phyloP scores from a whole-genome alignment of 1,284 basidiomycete genomes.

The Melampsora americana region DNA sequence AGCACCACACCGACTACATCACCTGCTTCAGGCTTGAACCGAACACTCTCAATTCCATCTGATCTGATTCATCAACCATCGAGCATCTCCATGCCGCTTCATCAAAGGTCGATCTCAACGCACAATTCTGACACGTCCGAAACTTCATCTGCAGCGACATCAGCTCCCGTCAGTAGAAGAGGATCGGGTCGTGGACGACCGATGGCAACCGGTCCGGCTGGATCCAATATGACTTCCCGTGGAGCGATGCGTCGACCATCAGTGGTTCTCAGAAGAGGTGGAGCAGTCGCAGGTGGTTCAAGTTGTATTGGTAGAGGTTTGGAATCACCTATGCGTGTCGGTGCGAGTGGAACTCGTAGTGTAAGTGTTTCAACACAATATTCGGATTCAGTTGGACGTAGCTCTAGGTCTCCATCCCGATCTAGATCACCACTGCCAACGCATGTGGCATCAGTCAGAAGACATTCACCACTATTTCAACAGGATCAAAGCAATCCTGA shows the following conservation, averaged over 20 bases:
- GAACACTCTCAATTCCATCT: conserved; percentile 37
- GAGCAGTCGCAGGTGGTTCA: conserved; percentile 42
- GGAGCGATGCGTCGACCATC: conserved; percentile 19
- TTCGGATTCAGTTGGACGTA: conserved; percentile 66
- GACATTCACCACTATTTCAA: conserved; percentile 63
- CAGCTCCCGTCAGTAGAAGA: conserved; percentile 20
- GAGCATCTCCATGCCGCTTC: conserved; percentile 14
- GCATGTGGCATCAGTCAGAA: conserved; percentile 44
- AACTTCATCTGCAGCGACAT: conserved; percentile 9
- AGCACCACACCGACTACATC: conserved; percentile 35
- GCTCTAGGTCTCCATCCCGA: conserved; percentile 87
- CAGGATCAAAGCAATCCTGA: conserved; percentile 56
- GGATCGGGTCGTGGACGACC: conserved; percentile 25
- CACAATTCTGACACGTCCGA: conserved; percentile 26
- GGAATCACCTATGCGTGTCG: conserved; percentile 36
- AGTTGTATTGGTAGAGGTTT: conserved; percentile 44
- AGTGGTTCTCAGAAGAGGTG: conserved; percentile 25
- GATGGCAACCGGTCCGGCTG: neutral
- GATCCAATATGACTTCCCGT: neutral
- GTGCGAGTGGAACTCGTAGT: conserved; percentile 44
- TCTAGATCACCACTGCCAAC: conserved; percentile 70
- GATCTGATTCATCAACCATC: conserved; percentile 10
- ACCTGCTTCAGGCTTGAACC: conserved; percentile 21
- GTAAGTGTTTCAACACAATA: conserved; percentile 59
- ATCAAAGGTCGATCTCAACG: conserved; percentile 31